Evolutionary conservation across 2,329 filamentous ascomycete genomes (phyloP).

Genomic region (Fusarium albidum): DNA sequence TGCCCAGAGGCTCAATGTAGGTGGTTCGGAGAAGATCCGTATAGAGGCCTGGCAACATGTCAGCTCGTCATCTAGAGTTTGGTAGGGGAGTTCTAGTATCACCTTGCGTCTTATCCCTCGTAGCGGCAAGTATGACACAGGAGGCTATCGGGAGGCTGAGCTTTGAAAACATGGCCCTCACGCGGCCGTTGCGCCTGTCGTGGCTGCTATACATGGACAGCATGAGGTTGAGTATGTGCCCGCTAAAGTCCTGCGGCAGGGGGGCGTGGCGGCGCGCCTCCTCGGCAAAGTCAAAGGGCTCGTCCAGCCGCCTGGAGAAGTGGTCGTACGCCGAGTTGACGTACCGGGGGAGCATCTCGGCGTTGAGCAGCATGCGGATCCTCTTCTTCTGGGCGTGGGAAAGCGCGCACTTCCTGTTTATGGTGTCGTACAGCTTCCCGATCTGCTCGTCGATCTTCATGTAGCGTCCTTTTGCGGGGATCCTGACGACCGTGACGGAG

Average conservation of each 20-base stretch:
- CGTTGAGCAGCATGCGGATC: constrained; percentile 8
- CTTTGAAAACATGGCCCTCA: too few relatives aligned
- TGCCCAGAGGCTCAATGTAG: too few relatives aligned
- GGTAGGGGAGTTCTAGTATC: too few relatives aligned
- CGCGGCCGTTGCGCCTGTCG: too few relatives aligned
- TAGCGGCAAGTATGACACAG: too few relatives aligned
- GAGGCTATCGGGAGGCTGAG: too few relatives aligned
- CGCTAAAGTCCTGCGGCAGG: constrained; percentile 4
- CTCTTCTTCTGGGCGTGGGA: constrained; percentile 8
- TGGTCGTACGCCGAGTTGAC: constrained; percentile 7
- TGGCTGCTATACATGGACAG: constrained; percentile 3
- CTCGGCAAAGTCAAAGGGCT: constrained; percentile 8
- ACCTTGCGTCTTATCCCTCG: too few relatives aligned
- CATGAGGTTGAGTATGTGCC: constrained; percentile 12
- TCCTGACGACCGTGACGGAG: constrained; percentile 4
- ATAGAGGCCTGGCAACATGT: too few relatives aligned
- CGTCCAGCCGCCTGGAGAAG: constrained; percentile 1
- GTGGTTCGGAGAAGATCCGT: too few relatives aligned
- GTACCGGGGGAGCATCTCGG: constrained; percentile 7
- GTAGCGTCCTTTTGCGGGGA: constrained; percentile 11
- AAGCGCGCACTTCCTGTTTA: background rate
- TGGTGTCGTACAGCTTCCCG: constrained; percentile 4
- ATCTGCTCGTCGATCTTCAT: constrained; percentile 16
- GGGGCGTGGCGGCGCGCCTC: constrained; percentile 2
- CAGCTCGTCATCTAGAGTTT: too few relatives aligned